These are phyloP conservation scores for Parietichytrium sp. DNA, from an alignment of 108 stramenopile genomes.

Conservation along the genomic window DNA sequence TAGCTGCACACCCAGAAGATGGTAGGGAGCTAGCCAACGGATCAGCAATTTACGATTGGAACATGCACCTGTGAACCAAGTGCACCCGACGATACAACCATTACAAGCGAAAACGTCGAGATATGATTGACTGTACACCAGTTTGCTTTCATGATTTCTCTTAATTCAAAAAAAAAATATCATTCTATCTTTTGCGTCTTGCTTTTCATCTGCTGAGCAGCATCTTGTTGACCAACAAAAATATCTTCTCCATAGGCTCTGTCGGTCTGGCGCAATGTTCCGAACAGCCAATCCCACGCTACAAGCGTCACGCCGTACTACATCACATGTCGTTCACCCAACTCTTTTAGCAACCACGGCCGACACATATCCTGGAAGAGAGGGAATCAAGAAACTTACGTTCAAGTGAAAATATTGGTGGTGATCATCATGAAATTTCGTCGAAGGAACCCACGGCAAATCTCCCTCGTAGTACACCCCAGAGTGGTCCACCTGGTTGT, in stretches of 20 bases:
- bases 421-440: constrained; percentile 37
- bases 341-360: too few species aligned
- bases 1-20: too few species aligned
- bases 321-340: too few species aligned
- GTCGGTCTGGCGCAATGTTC: constrained; percentile 14
- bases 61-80: too few species aligned
- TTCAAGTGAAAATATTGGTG: constrained; percentile 40
- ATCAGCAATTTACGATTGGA: too few species aligned
- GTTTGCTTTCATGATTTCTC: too few species aligned
- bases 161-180: not conserved
- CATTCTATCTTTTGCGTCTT: not conserved
- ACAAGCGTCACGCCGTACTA: constrained; percentile 4
- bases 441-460: constrained; percentile 39
- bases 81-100: too few species aligned
- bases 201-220: not conserved
- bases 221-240: constrained; percentile 6
- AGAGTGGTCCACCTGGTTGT: constrained; percentile 40
- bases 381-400: too few species aligned
- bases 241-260: not conserved
- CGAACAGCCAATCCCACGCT: constrained; percentile 30
- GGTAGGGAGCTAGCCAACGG: too few species aligned
- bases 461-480: constrained; percentile 38
- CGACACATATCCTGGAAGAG: too few species aligned
- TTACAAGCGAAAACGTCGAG: too few species aligned
- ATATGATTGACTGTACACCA: too few species aligned